Conservation (phyloP, 352 stramenopile genomes). For the Globisporangium nodosum region DNA sequence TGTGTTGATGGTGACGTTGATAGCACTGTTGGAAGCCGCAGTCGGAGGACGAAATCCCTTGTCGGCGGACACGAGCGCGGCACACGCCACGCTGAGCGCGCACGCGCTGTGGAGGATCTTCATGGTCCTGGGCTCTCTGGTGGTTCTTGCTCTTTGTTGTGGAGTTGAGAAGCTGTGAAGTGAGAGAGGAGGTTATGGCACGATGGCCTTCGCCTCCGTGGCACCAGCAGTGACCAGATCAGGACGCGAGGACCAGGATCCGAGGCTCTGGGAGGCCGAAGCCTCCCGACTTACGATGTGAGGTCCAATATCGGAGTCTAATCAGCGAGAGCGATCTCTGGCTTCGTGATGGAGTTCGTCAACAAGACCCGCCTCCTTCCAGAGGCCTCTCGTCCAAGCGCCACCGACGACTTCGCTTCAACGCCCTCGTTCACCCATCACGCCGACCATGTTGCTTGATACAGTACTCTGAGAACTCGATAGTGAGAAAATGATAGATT, state of each 20-base stretch:
- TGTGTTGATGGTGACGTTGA: neutral
- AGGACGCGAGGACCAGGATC: too few species aligned
- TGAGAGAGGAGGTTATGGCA: neutral
- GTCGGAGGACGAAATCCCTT: neutral
- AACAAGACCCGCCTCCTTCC: too few species aligned
- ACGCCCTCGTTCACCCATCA: too few species aligned
- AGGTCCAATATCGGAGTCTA: neutral
- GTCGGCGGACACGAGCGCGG: constrained; percentile 3
- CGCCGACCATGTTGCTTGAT: too few species aligned
- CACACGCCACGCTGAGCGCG: neutral
- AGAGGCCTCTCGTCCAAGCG: neutral
- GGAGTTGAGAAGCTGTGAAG: neutral
- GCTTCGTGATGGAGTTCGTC: too few species aligned
- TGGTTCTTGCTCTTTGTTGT: neutral
- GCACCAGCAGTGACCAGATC: too few species aligned
- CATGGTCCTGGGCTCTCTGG: neutral
- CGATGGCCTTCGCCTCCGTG: neutral
- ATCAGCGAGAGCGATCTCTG: neutral
- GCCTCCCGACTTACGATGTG: too few species aligned
- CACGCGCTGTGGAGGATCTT: constrained; percentile 2
- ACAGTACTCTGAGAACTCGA: too few species aligned
- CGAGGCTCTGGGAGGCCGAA: too few species aligned
- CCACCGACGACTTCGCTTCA: too few species aligned
- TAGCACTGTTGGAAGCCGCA: neutral
- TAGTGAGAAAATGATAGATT: too few species aligned